Evolutionary conservation across 306 rosid genomes (phyloP).

Genomic region (Coriaria nepalensis): DNA sequence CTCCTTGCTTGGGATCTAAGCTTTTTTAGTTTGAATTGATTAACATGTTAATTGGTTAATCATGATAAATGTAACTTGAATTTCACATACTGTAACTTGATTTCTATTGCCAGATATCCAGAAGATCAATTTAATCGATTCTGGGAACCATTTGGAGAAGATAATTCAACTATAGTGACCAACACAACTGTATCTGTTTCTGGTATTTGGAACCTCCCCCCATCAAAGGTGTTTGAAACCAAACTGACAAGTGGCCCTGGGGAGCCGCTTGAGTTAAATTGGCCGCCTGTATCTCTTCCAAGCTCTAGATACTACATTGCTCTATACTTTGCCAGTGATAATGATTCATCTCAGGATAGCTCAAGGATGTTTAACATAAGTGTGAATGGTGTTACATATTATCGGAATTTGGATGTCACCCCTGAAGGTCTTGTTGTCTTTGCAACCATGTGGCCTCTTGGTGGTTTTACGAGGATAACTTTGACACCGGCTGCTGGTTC

Average conservation of each 20-base stretch:
- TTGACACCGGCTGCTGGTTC: conserved; percentile 49
- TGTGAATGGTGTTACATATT: conserved; percentile 48
- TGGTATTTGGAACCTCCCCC: conserved; percentile 85
- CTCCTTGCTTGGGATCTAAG: no score
- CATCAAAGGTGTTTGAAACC: conserved; percentile 46
- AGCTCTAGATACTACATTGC: conserved; percentile 51
- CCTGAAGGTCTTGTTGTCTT: conserved; percentile 57
- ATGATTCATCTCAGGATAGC: conserved; percentile 10
- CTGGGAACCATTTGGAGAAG: conserved; percentile 49
- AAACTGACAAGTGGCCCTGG: conserved; percentile 28
- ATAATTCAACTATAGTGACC: conserved; percentile 19
- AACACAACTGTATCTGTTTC: conserved; percentile 44
- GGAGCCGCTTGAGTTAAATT: conserved; percentile 38
- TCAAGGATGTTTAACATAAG: conserved; percentile 44
- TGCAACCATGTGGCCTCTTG: conserved; percentile 73
- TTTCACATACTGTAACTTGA: background rate
- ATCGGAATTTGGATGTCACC: conserved; percentile 36
- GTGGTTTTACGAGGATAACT: conserved; percentile 46
- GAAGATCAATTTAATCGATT: conserved; percentile 74
- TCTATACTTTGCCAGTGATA: conserved; percentile 61
- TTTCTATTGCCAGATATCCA: conserved; percentile 45
- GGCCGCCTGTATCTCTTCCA: conserved; percentile 53
- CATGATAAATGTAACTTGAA: background rate
- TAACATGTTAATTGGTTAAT: background rate
- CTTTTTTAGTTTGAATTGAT: background rate